Percentiles rank a stretch among this genome's conserved stretches.
These are phyloP conservation scores for Phaeomoniella chlamydospora DNA, from an alignment of 2,329 filamentous ascomycete genomes.

Conservation along the genomic window DNA sequence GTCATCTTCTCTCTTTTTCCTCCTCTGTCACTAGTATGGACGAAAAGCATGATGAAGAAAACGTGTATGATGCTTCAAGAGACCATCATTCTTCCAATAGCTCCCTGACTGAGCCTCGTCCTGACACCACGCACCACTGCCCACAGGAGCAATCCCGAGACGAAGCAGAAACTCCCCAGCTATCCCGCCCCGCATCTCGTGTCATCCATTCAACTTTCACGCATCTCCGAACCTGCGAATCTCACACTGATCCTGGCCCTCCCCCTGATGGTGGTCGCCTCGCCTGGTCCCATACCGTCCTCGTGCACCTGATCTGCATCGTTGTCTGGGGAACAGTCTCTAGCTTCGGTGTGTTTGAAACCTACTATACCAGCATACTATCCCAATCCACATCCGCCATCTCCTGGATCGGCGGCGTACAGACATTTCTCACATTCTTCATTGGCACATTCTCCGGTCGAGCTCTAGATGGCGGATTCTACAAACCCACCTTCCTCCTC, in stretches of 20 bases:
- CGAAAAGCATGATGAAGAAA: too few species aligned
- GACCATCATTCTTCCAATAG: too few species aligned
- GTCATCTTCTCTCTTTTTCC: too few species aligned
- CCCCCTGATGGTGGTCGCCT: constrained; percentile 35
- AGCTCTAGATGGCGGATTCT: constrained; percentile 36
- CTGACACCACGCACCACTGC: too few species aligned
- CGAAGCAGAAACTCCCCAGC: too few species aligned
- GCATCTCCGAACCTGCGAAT: constrained; percentile 20
- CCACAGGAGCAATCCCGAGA: too few species aligned
- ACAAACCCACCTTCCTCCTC: constrained; percentile 25
- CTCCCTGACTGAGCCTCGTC: too few species aligned
- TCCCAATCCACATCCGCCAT: constrained; percentile 22
- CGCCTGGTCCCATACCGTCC: constrained; percentile 41
- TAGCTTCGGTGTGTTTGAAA: constrained; percentile 43
- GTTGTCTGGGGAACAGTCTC: constrained; percentile 42
- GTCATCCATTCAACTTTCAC: constrained; percentile 17
- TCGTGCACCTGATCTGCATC: constrained; percentile 39
- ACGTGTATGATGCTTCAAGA: too few species aligned
- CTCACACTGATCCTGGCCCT: constrained; percentile 19
- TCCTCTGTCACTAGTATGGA: too few species aligned
- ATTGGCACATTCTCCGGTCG: constrained; percentile 30
- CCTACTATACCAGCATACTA: constrained; percentile 32
- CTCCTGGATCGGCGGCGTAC: constrained; percentile 36
- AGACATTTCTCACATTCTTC: constrained; percentile 28
- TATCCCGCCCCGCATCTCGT: too few species aligned